A percentile compares a stretch with the other conserved stretches of the same genome.
phyloP scores from a whole-genome alignment of 257 asterid species.

The Marsdenia floribunda region DNA sequence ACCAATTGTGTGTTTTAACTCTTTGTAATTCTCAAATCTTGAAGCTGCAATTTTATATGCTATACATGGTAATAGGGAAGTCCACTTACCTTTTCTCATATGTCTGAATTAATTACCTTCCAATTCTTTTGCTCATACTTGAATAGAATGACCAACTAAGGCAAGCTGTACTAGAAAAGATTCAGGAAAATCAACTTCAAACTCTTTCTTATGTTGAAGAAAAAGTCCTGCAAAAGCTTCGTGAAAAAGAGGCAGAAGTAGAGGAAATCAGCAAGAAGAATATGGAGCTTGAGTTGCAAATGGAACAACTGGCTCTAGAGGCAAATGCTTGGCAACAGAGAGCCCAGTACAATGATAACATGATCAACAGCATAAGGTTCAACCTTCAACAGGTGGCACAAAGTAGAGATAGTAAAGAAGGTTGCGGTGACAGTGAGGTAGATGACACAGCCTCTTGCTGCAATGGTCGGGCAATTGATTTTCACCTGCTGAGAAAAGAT shows the following conservation, averaged over 20 bases:
- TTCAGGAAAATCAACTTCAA: conserved; percentile 78
- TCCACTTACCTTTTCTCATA: not conserved
- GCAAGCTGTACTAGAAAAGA: conserved; percentile 71
- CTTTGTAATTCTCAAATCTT: not conserved
- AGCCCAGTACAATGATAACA: conserved; percentile 69
- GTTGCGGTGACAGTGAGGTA: conserved; percentile 95
- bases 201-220: conserved; percentile 75
- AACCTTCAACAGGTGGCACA: conserved; percentile 76
- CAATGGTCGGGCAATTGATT: conserved; percentile 49
- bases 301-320: conserved; percentile 68
- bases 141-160: conserved; percentile 72
- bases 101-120: not conserved
- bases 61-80: not conserved
- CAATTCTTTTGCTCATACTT: conserved; percentile 7
- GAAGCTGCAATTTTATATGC: not conserved
- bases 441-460: conserved; percentile 87
- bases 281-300: conserved; percentile 60
- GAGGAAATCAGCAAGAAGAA: conserved; percentile 75
- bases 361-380: conserved; percentile 64
- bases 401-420: conserved; percentile 87
- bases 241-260: conserved; percentile 72
- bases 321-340: conserved; percentile 90
- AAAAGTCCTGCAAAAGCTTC: conserved; percentile 62
- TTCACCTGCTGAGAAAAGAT: conserved; percentile 42
- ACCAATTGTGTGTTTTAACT: not conserved